Evolutionary conservation across 805 yeast species (phyloP).

Genomic region (Millerozyma acaciae): DNA sequence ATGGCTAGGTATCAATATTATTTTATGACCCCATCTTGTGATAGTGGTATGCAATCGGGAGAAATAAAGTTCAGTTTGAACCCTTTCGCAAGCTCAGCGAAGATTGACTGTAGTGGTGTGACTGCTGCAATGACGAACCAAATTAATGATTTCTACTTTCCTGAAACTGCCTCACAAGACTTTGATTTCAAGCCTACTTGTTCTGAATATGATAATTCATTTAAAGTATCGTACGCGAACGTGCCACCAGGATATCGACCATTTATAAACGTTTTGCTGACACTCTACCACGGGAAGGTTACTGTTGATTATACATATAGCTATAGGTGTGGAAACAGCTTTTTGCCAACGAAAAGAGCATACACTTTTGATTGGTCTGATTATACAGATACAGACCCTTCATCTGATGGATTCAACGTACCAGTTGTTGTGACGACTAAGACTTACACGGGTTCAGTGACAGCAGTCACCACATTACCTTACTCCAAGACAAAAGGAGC

Average conservation of each 20-base stretch:
- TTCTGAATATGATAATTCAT: slow-evolving; percentile 3
- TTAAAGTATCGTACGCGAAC: slow-evolving; percentile 5
- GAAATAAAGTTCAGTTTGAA: slow-evolving; percentile 8
- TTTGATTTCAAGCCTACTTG: slow-evolving; percentile 1
- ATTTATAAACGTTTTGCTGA: no score
- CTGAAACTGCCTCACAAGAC: slow-evolving; percentile 7
- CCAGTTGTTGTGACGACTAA: slow-evolving; percentile 3
- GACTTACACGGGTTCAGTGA: slow-evolving; percentile 4
- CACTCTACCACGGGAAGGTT: no score
- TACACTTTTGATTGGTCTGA: not conserved
- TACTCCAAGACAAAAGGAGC: not conserved
- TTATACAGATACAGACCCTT: not conserved
- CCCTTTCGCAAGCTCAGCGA: no score
- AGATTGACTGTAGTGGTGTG: slow-evolving; percentile 12
- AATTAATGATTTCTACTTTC: slow-evolving; percentile 14
- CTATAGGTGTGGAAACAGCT: no score
- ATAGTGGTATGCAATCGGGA: slow-evolving; percentile 12
- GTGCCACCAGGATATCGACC: slow-evolving; percentile 11
- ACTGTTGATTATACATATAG: no score
- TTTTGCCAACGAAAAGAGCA: no score
- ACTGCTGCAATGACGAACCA: slow-evolving; percentile 6
- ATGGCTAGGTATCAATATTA: no score
- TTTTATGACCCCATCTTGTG: slow-evolving; percentile 16
- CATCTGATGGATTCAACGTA: not conserved
- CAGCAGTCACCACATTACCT: slow-evolving; percentile 1